Evolutionary conservation across 768 basidiomycete species (phyloP), one percentile per base, ranked within the genome.

Genomic region (Leccinum obscurum): DNA sequence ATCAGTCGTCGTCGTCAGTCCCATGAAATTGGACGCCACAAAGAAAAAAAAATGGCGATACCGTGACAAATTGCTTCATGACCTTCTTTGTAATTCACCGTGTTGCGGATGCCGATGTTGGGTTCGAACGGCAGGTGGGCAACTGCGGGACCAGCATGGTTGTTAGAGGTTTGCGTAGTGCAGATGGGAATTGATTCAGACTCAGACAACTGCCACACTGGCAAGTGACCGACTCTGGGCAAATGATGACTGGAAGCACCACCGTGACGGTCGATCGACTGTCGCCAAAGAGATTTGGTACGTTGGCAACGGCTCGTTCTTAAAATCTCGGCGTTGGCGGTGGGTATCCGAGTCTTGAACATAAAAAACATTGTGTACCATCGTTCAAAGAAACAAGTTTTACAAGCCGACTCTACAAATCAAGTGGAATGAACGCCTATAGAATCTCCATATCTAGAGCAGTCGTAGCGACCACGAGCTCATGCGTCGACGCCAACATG

Each of bases 81-180:
- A 30, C 30, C 96, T 76, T 99, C 91, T 64, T 90, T 85, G 76
- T 98, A 98, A 72, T 98, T 30, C 30, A 30, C 30, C 30, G 30
- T 30, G 30, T 30, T 8, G 30, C 30, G 8, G 30, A 99, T 98
- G 74, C 98, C 97, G 62, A 99, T 98, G 73, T 98, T 98, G 30
- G 95, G 86, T 60, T 95, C 93, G 70, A 94, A 99, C 3, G 95
- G 93, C 49, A 94, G 81, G 59, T 88, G 88, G 10, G 90, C 82
- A 2, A 98, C 96, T 1, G 97, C 97, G 6, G 97, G 97, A 74
- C 98, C 97, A 61, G 98, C 88, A 73, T 3, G 89, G 88, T n/a
- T 78, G 76, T 22, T 81, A 80, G 2, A 81, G 85, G 59, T 86
- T 72, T 46, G 76, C 75, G 0, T 88, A 81, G 76, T 95, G 92